Conservation (phyloP, 768 basidiomycete genomes). For the Boletus rex-veris region DNA sequence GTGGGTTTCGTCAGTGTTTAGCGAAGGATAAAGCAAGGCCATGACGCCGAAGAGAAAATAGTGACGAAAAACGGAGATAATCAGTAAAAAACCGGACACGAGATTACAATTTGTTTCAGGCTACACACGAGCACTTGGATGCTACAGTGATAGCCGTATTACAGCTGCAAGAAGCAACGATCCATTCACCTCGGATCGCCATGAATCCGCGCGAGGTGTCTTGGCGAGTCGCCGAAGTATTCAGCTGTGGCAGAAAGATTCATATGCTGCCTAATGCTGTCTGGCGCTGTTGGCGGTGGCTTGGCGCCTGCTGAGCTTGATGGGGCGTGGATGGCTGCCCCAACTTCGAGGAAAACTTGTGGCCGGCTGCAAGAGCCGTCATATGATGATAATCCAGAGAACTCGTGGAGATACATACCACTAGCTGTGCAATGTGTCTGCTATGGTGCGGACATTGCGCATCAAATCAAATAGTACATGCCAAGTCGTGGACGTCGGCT, state of each 20-base stretch:
- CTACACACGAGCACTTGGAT: conserved; percentile 1
- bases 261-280: background rate
- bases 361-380: conserved; percentile 18
- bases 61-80: conserved; percentile 6
- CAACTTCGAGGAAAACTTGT: conserved; percentile 25
- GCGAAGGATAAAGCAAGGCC: conserved; percentile 23
- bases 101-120: conserved; percentile 1
- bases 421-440: conserved; percentile 10
- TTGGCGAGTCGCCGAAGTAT: background rate
- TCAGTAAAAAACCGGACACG: conserved; percentile 1
- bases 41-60: conserved; percentile 7
- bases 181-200: conserved; percentile 5
- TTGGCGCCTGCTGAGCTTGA: conserved; percentile 2
- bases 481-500: conserved; percentile 15
- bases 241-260: background rate
- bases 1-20: conserved; percentile 14
- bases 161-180: background rate
- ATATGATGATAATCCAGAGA: conserved; percentile 12
- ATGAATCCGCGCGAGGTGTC: background rate
- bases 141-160: background rate
- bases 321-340: conserved; percentile 2
- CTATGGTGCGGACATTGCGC: conserved; percentile 29
- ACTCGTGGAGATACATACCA: conserved; percentile 16
- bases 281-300: conserved; percentile 4
- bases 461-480: conserved; percentile 10